phyloP scores from a whole-genome alignment of 164 flowering plant genomes.

The Tetrastigma voinierianum region DNA sequence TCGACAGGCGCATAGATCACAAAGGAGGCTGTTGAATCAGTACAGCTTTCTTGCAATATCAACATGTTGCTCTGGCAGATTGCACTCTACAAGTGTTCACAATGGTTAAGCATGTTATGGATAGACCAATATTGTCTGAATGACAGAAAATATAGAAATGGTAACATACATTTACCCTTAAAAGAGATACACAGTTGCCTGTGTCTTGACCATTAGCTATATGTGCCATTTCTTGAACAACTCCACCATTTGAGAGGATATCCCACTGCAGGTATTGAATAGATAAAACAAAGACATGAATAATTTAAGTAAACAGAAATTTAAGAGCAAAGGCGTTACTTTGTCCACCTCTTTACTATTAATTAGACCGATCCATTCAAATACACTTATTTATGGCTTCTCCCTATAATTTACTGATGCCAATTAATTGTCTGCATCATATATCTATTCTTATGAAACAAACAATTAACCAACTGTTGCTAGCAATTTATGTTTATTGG shows the following conservation, averaged over 20 bases:
- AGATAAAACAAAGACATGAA: too few relatives aligned
- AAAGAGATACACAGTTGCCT: slow-evolving; percentile 74
- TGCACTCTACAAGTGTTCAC: slow-evolving; percentile 33
- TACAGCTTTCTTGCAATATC: slow-evolving; percentile 72
- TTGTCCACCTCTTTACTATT: too few relatives aligned
- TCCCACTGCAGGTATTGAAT: slow-evolving; percentile 69
- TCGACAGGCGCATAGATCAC: slow-evolving; percentile 80
- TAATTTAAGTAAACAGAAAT: too few relatives aligned
- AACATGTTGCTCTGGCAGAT: slow-evolving; percentile 73
- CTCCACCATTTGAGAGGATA: slow-evolving; percentile 76
- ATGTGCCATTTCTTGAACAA: slow-evolving; percentile 76
- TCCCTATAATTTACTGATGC: too few relatives aligned
- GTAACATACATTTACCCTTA: slow-evolving; percentile 63
- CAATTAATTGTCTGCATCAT: too few relatives aligned
- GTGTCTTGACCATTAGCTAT: slow-evolving; percentile 79
- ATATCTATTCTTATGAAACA: too few relatives aligned
- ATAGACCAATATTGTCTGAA: too few relatives aligned
- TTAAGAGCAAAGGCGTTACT: too few relatives aligned
- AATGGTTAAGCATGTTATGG: background rate
- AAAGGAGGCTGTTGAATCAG: slow-evolving; percentile 51
- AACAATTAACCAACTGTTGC: too few relatives aligned
- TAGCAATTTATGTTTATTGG: too few relatives aligned
- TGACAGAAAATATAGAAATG: background rate
- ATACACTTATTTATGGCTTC: too few relatives aligned
- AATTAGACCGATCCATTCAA: too few relatives aligned